Conservation (phyloP, 192 early-diverging fungal genomes). For the Oehlia diaphana region DNA sequence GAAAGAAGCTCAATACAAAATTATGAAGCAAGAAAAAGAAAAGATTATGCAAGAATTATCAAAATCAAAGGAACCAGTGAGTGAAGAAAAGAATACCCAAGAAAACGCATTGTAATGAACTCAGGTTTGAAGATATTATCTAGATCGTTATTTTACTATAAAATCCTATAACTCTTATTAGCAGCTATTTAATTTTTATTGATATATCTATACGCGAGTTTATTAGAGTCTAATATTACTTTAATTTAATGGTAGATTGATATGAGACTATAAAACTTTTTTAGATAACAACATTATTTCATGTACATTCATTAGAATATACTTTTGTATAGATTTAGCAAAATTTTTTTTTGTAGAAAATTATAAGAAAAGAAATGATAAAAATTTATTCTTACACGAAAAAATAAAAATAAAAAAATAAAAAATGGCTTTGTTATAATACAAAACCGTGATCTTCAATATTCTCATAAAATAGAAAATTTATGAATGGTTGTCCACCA, state of each 20-base stretch:
- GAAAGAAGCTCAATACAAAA: slow-evolving; percentile 16
- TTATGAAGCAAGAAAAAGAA: slow-evolving; percentile 25
- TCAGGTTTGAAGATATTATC: background rate
- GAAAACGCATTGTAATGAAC: background rate
- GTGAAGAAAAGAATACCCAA: background rate
- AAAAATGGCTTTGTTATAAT: background rate
- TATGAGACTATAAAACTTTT: background rate
- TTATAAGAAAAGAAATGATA: background rate
- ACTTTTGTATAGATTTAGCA: background rate
- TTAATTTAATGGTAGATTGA: background rate
- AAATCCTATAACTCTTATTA: background rate
- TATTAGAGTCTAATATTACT: background rate
- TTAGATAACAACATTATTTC: background rate
- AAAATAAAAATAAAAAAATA: background rate
- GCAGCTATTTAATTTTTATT: background rate
- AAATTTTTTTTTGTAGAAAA: background rate
- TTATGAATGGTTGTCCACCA: slow-evolving; percentile 7
- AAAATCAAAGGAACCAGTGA: background rate
- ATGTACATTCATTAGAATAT: background rate
- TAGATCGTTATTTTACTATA: background rate
- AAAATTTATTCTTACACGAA: slow-evolving; percentile 6
- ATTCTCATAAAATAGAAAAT: background rate
- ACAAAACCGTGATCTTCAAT: background rate
- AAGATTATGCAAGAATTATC: background rate
- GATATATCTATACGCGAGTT: background rate